Percentiles rank a stretch among this genome's conserved stretches.
These are phyloP conservation scores for Neonectria neomacrospora DNA, from an alignment of 2,329 filamentous ascomycete genomes.

Conservation along the genomic window DNA sequence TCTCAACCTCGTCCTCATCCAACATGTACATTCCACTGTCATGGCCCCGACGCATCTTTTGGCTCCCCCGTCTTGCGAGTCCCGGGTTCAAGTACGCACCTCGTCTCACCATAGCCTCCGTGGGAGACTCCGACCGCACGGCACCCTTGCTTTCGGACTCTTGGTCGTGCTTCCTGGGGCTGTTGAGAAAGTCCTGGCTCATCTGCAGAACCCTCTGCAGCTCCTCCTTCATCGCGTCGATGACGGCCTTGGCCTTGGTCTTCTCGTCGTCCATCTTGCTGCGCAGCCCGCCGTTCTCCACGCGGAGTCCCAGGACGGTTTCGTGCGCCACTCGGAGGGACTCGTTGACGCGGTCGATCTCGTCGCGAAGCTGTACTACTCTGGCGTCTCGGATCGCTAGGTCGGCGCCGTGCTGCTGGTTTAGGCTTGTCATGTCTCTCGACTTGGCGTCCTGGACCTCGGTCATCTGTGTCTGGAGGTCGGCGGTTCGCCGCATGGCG, in stretches of 20 bases:
- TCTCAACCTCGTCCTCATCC: conserved; percentile 62
- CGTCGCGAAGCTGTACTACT: conserved; percentile 59
- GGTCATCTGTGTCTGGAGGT: conserved; percentile 54
- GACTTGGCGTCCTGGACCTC: conserved; percentile 51
- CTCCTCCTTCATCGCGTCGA: conserved; percentile 64
- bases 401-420: conserved; percentile 56
- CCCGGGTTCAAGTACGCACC: conserved; percentile 43
- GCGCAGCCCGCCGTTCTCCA: conserved; percentile 57
- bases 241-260: conserved; percentile 54
- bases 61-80: conserved; percentile 47
- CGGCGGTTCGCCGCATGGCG: conserved; percentile 52
- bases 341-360: conserved; percentile 60
- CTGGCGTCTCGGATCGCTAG: conserved; percentile 63
- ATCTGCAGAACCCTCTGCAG: conserved; percentile 60
- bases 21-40: conserved; percentile 67
- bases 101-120: conserved; percentile 27
- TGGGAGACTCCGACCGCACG: conserved; percentile 25
- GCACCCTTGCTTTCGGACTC: background rate
- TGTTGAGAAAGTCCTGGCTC: conserved; percentile 57
- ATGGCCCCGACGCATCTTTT: conserved; percentile 57
- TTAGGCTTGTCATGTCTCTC: conserved; percentile 49
- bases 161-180: conserved; percentile 38
- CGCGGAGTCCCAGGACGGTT: conserved; percentile 56
- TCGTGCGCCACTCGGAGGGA: conserved; percentile 60
- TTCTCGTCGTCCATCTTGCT: conserved; percentile 52